Percentiles rank a stretch among this genome's conserved stretches.
Evolutionary conservation across 148 eudicot species (phyloP).

Genomic region (Selenicereus undatus): DNA sequence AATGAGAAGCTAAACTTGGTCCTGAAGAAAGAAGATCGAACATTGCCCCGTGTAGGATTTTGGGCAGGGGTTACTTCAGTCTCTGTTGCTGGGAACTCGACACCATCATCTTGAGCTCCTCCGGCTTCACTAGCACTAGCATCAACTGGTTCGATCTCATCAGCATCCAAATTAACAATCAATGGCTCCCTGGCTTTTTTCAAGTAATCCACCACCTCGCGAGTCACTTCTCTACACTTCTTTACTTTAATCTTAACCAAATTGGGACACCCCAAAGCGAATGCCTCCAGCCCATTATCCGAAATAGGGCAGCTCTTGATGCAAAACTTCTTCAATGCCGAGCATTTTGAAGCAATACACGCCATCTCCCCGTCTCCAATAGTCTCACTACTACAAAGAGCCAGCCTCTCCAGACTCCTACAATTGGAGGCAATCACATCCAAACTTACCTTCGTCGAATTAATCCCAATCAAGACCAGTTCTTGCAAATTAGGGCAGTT

Average conservation of each 20-base stretch:
- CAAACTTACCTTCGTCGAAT: conserved; percentile 44
- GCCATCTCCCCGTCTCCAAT: conserved; percentile 66
- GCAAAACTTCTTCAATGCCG: conserved; percentile 72
- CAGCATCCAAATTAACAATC: conserved; percentile 55
- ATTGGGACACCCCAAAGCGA: conserved; percentile 74
- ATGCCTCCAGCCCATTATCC: conserved; percentile 56
- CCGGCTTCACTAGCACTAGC: conserved; percentile 65
- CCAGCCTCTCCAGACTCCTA: conserved; percentile 59
- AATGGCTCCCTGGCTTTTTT: conserved; percentile 46
- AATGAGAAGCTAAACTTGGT: conserved; percentile 51
- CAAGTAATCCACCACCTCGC: conserved; percentile 52
- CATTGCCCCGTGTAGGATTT: conserved; percentile 34
- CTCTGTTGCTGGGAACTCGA: conserved; percentile 36
- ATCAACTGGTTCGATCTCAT: conserved; percentile 56
- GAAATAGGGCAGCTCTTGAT: conserved; percentile 74
- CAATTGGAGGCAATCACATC: conserved; percentile 56
- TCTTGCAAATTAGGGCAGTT: conserved; percentile 58
- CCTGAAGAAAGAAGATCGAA: conserved; percentile 38
- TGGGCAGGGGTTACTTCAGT: conserved; percentile 19
- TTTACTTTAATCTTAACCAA: conserved; percentile 79
- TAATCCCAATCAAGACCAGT: conserved; percentile 69
- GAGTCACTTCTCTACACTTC: conserved; percentile 69
- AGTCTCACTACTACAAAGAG: conserved; percentile 77
- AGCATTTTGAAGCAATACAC: conserved; percentile 58
- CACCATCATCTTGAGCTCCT: conserved; percentile 50